Evolutionary conservation across 305 asterid species (phyloP).

Genomic region (Galium porrigens): DNA sequence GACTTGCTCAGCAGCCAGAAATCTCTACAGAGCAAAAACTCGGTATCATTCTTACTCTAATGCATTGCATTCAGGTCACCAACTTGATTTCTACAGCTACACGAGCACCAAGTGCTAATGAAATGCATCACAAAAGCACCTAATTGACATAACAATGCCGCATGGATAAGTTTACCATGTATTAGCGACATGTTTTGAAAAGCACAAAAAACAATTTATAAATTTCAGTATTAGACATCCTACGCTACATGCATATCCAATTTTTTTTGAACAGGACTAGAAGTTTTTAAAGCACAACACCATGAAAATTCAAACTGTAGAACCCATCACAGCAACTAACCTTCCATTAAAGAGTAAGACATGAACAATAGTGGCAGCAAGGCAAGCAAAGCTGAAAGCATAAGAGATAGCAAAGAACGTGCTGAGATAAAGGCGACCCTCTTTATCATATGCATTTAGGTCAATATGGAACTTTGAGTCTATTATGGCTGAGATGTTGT

Average conservation of each 20-base stretch:
- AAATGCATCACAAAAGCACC: conserved; percentile 1
- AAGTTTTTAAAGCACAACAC: not conserved
- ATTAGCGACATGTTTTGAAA: not conserved
- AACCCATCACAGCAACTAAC: conserved; percentile 25
- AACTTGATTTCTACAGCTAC: not conserved
- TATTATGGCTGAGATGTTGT: conserved; percentile 60
- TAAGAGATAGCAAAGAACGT: conserved; percentile 59
- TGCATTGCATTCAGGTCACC: not conserved
- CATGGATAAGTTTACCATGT: not conserved
- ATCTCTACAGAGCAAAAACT: conserved; percentile 30
- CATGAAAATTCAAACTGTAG: not conserved
- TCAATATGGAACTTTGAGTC: conserved; percentile 69
- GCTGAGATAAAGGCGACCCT: conserved; percentile 76
- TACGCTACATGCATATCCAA: not conserved
- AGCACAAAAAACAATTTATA: not conserved
- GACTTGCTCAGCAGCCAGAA: conserved; percentile 64
- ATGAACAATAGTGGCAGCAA: conserved; percentile 77
- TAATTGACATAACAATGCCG: not conserved
- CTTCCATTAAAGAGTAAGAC: conserved; percentile 76
- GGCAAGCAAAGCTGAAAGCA: conserved; percentile 85
- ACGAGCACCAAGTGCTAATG: not conserved
- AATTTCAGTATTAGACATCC: not conserved
- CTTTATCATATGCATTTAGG: conserved; percentile 52
- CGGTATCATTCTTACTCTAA: not conserved
- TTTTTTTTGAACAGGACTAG: not conserved